Evolutionary conservation across 1,139 yeast genomes (phyloP), one percentile per base, ranked within the genome.

Genomic region (Magnusiomyces tetraspermus): DNA sequence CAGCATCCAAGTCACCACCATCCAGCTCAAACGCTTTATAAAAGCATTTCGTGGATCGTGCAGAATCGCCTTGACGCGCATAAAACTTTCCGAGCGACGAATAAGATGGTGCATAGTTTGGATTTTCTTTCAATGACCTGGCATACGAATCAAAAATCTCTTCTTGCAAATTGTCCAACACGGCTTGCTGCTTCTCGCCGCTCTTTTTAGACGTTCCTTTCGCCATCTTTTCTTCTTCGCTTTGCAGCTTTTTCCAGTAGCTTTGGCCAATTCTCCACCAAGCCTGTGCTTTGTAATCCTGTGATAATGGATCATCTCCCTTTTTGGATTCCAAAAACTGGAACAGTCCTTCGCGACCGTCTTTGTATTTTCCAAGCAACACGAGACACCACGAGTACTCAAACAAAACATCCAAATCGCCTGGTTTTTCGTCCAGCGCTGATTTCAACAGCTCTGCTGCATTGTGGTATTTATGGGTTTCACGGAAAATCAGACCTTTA

Each of bases 21-120:
- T 89, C 95, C 42, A 92, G 70, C 63, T 92, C 97, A 65, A 92
- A 87, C 0, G 97, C 96, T 62, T 83, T 85, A 65, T 84, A 82
- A 65, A 83, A 92, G 67, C 97, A 90, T 63, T 87, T 89, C 54
- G 83, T 83, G 0, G 97, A 95, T 53, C 95, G 76, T 0, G 71
- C 71, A 21, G 67, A 66, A 63, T 90, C 97, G 56, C 76, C 80
- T 51, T 76, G 71, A 1, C 76, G 75, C 4, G 76, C 68, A 61
- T 88, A 89, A 33, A 88, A 73, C 41, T 76, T 66, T 31, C 99
- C 99, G 23, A 92, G 70, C 0, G 87, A 76, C 0, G 97, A 83
- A 64, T 82, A 90, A 0, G 95, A 78, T 1, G 92, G 82, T 0
- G 96, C 89, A 66, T 74, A 78, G 36, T 76, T 78, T 46, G 80